Evolutionary conservation across 768 basidiomycete species (phyloP).

Genomic region (Tubosaeta brunneosetosa): DNA sequence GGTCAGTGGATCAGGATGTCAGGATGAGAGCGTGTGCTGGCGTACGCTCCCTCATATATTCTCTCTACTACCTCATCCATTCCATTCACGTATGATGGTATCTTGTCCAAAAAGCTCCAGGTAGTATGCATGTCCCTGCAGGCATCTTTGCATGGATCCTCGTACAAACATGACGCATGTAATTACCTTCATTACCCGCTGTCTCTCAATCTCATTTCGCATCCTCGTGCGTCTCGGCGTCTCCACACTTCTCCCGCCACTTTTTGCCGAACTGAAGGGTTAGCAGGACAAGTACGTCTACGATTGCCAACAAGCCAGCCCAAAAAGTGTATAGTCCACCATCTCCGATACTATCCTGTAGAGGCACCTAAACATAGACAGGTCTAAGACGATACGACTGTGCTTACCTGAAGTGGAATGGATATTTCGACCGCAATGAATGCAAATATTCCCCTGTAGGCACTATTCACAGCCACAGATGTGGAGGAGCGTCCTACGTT

Average conservation of each 20-base stretch:
- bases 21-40: no score
- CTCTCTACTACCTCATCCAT: no score
- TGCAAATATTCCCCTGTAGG: slow-evolving; percentile 64
- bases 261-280: slow-evolving; percentile 52
- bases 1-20: no score
- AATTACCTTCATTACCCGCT: no score
- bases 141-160: no score
- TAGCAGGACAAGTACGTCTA: slow-evolving; percentile 50
- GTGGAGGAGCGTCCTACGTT: slow-evolving; percentile 78
- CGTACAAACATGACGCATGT: no score
- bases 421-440: slow-evolving; percentile 74
- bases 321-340: slow-evolving; percentile 36
- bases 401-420: slow-evolving; percentile 56
- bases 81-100: no score
- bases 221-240: slow-evolving; percentile 30
- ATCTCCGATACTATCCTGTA: slow-evolving; percentile 23
- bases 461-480: slow-evolving; percentile 72
- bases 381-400: neutral
- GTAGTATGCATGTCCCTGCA: no score
- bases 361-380: no score
- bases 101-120: no score
- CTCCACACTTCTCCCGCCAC: slow-evolving; percentile 55
- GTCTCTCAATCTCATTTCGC: neutral
- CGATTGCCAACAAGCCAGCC: slow-evolving; percentile 49
- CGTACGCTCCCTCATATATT: no score